Evolutionary conservation across 1,284 basidiomycete genomes (phyloP), one percentile per base, ranked within the genome.

Genomic region (Takashimella koratensis): DNA sequence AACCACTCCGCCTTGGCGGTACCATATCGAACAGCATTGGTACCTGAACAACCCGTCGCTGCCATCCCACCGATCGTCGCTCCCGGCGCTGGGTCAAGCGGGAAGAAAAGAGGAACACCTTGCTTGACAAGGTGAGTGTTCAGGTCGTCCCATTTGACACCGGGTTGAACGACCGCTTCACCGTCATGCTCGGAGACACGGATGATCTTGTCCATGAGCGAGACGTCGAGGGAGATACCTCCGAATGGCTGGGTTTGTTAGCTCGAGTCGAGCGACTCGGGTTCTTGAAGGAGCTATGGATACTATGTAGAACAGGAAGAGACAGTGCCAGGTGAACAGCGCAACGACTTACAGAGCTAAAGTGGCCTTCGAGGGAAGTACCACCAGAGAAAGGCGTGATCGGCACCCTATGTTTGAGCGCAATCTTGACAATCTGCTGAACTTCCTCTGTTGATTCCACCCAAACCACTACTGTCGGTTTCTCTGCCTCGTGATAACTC

Each of bases 11-110:
- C 85, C 73, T 86, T 87, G 21, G 88, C 85, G 5, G 90, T 93
- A 13, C 90, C 90, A 65, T 93, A 94, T 27, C 88, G 79, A 2
- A 93, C 90, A 0, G 91, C 90, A 64, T 93, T 93, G 0, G 90
- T 90, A 79, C 78, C 73, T 52, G 67, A 66, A 60, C 71, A 75
- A 0, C 88, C 87, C 0, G 87, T 93, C 47, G 86, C 86, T 23
- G 90, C 80, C 90, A 98, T 96, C 0, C 93, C 94, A 24, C 92
- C 93, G 30, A 96, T 86, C 0, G 89, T 91, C 1, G 92, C 91
- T 6, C 78, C 78, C 21, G 75, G 72, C 52, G 73, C 74, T 10
- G 88, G 90, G 66, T 92, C 88, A 59, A 94, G 85, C 0, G 93
- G 93, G 69, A 94, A 95, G 79, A 96, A 96, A 12, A 96, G 74